These are phyloP conservation scores for Penicillium mononematosum DNA, from an alignment of 495 filamentous ascomycete species.

Conservation along the genomic window DNA sequence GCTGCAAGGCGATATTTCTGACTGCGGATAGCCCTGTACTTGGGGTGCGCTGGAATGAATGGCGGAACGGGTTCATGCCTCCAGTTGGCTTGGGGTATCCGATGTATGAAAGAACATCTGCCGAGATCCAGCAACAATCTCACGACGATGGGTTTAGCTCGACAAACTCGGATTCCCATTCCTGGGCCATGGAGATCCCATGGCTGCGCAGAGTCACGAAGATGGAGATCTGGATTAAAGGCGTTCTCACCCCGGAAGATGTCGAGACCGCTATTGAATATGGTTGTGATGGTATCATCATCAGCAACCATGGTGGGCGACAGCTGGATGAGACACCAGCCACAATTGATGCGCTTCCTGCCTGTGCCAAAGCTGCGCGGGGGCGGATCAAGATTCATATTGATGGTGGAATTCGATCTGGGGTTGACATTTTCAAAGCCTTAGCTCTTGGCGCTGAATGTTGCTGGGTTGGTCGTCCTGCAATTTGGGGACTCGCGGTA, in stretches of 20 bases:
- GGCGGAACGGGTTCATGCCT: conserved; percentile 37
- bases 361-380: conserved; percentile 59
- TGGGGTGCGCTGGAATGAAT: conserved; percentile 51
- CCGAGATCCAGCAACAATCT: conserved; percentile 60
- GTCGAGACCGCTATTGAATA: conserved; percentile 52
- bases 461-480: conserved; percentile 64
- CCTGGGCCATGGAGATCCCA: conserved; percentile 53
- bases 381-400: conserved; percentile 61
- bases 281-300: conserved; percentile 58
- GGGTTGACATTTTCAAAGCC: conserved; percentile 69
- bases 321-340: conserved; percentile 64
- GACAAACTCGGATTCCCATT: conserved; percentile 62
- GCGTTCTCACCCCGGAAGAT: conserved; percentile 55
- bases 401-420: conserved; percentile 64
- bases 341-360: conserved; percentile 61
- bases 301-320: conserved; percentile 71
- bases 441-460: conserved; percentile 63
- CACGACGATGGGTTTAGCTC: conserved; percentile 52
- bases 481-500: conserved; percentile 49
- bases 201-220: conserved; percentile 52
- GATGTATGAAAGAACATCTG: conserved; percentile 61
- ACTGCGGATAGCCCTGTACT: conserved; percentile 86
- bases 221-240: conserved; percentile 57
- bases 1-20: conserved; percentile 63
- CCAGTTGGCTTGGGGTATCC: conserved; percentile 37